Conservation (phyloP, 2,329 filamentous ascomycete species). For the Colletotrichum musicola region DNA sequence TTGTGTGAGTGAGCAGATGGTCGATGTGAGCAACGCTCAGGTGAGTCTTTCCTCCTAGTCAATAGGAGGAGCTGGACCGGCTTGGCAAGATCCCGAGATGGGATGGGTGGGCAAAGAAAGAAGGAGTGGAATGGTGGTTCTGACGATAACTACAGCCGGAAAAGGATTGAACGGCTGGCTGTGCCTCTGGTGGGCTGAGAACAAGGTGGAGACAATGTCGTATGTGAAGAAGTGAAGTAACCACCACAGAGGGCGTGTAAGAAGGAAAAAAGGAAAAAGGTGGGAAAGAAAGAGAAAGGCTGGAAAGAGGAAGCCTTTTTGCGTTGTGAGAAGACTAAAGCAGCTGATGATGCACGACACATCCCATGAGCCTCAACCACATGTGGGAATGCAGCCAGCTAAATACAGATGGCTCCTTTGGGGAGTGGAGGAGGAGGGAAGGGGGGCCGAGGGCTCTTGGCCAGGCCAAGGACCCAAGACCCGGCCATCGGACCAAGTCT, state of each 20-base stretch:
- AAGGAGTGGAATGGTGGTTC: slow-evolving; percentile 27
- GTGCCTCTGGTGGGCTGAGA: slow-evolving; percentile 26
- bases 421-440: background rate
- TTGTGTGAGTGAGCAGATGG: background rate
- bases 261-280: background rate
- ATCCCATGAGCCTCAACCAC: slow-evolving; percentile 30
- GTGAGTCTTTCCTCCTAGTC: slow-evolving; percentile 24
- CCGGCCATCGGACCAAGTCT: slow-evolving; percentile 20
- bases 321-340: slow-evolving; percentile 14
- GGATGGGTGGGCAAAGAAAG: slow-evolving; percentile 11
- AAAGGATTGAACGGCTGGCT: slow-evolving; percentile 30
- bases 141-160: slow-evolving; percentile 30
- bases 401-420: slow-evolving; percentile 26
- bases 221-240: slow-evolving; percentile 24
- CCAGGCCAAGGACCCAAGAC: background rate
- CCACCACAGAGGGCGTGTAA: slow-evolving; percentile 23
- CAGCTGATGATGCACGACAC: slow-evolving; percentile 5
- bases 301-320: slow-evolving; percentile 7
- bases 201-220: background rate
- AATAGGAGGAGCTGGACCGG: slow-evolving; percentile 32
- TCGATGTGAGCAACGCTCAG: slow-evolving; percentile 3
- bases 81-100: slow-evolving; percentile 22
- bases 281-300: slow-evolving; percentile 10
- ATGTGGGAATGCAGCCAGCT: slow-evolving; percentile 38
- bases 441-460: background rate